Base-by-base conservation (phyloP, 1,284 basidiomycete genomes). In the Xerocomus cyaneibrunnescens region DNA sequence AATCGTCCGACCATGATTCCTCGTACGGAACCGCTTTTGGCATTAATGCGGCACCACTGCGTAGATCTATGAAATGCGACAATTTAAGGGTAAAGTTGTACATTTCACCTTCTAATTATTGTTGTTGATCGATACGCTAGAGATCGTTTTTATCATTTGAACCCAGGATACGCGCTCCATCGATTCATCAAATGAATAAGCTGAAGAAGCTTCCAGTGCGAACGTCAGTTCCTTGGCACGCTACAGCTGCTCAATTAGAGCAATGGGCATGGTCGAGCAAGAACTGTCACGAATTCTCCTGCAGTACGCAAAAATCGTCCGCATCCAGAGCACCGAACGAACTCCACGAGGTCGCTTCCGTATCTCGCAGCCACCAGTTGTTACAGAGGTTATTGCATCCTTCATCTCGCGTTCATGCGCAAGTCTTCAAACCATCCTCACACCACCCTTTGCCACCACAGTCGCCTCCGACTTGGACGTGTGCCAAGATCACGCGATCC, bases 401-500 rank as follows among this genome's bases (percentile, higher is more conserved):
- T 31, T 59, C 48, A 14, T 41, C 45, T 35, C 21, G 7, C 19
- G 25, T 51, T 3, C 49, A 14, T 43, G 27, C 21, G 14, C 42
- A 40, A 8, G n/a, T 36, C 34, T 34, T 14, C 30, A 28, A 50
- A 38, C 16, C 38, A 23, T 25, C 45, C 10, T n/a, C 34, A 13
- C 13, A 5, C 36, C 44, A 27, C 7, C 17, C 17, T 43, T 50
- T 19, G 5, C 6, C 17, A 19, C 9, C 12, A 3, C 31, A 22
- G 0, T 21, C n/a, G 5, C 41, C 30, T 39, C 39, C 37, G 7
- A 30, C 51, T 13, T 66, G 61, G 56, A 50, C 61, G 31, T 62
- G 61, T 50, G 52, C 52, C 10, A 50, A 53, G 45, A 66, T 64
- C 50, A 51, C 63, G 5, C 52, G 46, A 45, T 59, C 45, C 19